These are phyloP conservation scores for Lagenaria siceraria DNA, from an alignment of 306 rosid genomes.

Conservation along the genomic window DNA sequence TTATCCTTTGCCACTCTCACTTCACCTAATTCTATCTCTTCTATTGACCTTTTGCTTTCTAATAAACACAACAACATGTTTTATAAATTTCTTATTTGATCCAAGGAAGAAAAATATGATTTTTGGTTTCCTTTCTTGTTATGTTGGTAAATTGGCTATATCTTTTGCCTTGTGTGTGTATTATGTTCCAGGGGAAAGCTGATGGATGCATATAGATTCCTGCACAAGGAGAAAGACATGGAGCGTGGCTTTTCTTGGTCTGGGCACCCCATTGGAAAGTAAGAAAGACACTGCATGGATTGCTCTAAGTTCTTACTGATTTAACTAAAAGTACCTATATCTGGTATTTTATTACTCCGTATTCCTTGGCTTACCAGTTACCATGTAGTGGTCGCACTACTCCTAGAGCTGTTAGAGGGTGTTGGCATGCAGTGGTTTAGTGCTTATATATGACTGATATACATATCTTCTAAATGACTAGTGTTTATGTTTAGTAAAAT, in stretches of 20 bases:
- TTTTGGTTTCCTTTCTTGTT: not conserved
- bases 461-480: not conserved
- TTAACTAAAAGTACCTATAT: not conserved
- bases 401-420: not conserved
- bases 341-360: not conserved
- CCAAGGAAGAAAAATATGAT: not conserved
- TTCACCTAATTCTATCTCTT: not conserved
- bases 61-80: not conserved
- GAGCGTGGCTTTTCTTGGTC: conserved; percentile 94
- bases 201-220: conserved; percentile 79
- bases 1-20: not conserved
- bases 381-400: not conserved
- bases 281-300: conserved; percentile 19
- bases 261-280: conserved; percentile 89
- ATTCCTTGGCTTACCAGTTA: not conserved
- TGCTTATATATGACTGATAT: not conserved
- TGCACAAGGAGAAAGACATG: conserved; percentile 77
- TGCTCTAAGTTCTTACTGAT: not conserved
- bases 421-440: not conserved
- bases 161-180: conserved; percentile 12
- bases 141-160: not conserved
- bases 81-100: not conserved
- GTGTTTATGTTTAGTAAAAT: not conserved
- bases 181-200: conserved; percentile 68
- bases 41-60: not conserved